A percentile compares a stretch with the other conserved stretches of the same genome.
Conservation (phyloP, 2,329 filamentous ascomycete species). For the Lasiodiplodia sp. region DNA sequence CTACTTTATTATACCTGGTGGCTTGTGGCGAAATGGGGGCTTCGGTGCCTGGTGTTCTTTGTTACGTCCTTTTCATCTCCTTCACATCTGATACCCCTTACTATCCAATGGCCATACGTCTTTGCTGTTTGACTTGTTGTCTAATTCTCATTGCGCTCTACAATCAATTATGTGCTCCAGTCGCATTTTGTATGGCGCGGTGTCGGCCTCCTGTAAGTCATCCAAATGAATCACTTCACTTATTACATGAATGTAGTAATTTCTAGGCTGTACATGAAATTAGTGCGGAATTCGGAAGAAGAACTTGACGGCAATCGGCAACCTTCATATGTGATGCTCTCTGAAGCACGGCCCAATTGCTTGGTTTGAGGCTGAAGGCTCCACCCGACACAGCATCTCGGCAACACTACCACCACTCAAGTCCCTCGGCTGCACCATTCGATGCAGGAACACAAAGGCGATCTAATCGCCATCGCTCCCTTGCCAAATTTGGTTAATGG, state of each 20-base stretch:
- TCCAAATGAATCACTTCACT: background rate
- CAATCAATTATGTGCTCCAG: background rate
- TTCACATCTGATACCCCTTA: conserved; percentile 22
- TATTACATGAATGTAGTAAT: background rate
- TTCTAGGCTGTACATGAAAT: background rate
- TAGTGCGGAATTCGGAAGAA: background rate
- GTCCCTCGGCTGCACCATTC: background rate
- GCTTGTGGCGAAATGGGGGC: background rate
- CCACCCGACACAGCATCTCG: background rate
- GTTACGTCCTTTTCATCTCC: background rate
- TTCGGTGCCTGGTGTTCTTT: background rate
- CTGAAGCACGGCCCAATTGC: background rate
- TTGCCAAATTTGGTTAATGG: background rate
- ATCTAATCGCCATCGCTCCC: too few relatives aligned
- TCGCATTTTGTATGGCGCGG: background rate
- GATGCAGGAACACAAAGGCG: too few relatives aligned
- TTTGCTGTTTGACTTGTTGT: background rate
- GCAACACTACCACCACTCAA: background rate
- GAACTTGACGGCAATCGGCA: too few relatives aligned
- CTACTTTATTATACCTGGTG: background rate
- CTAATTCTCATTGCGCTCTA: background rate
- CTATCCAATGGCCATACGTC: background rate
- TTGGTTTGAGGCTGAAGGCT: background rate
- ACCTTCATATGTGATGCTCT: too few relatives aligned
- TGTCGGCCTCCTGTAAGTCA: background rate